Percentiles rank a stretch among this genome's conserved stretches.
phyloP scores from a whole-genome alignment of 1,139 yeast species.

The Diutina ranongensis region DNA sequence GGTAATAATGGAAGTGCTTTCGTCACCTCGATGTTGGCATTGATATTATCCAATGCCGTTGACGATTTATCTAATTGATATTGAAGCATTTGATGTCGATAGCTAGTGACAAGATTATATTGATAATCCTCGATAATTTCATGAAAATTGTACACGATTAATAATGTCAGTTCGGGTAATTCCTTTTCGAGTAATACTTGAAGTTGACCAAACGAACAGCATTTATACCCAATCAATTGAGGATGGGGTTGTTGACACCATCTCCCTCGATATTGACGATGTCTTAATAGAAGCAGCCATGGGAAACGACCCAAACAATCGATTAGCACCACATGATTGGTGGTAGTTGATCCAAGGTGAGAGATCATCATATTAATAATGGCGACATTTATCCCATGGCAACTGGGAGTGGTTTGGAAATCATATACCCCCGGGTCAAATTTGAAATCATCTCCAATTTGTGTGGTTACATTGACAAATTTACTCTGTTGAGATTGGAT shows the following conservation, averaged over 20 bases:
- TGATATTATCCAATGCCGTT: background rate
- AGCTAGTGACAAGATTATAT: background rate
- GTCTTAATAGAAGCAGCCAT: background rate
- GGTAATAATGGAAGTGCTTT: background rate
- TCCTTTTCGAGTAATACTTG: background rate
- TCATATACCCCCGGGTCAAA: background rate
- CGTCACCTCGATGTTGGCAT: background rate
- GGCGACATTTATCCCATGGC: background rate
- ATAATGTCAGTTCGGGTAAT: background rate
- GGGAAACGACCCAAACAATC: background rate
- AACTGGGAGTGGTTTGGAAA: conserved; percentile 1
- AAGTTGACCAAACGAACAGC: background rate
- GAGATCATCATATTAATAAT: background rate
- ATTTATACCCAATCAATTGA: background rate
- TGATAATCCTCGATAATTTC: background rate
- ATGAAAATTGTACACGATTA: conserved; percentile 1
- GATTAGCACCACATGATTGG: background rate
- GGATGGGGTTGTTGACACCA: background rate
- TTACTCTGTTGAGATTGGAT: background rate
- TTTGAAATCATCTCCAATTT: background rate
- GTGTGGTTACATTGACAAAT: background rate
- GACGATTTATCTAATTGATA: background rate
- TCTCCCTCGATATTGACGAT: background rate
- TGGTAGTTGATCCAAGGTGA: background rate
- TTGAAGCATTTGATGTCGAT: background rate